Conservation (phyloP, 768 basidiomycete species). For the Multifurca ochricompacta region DNA sequence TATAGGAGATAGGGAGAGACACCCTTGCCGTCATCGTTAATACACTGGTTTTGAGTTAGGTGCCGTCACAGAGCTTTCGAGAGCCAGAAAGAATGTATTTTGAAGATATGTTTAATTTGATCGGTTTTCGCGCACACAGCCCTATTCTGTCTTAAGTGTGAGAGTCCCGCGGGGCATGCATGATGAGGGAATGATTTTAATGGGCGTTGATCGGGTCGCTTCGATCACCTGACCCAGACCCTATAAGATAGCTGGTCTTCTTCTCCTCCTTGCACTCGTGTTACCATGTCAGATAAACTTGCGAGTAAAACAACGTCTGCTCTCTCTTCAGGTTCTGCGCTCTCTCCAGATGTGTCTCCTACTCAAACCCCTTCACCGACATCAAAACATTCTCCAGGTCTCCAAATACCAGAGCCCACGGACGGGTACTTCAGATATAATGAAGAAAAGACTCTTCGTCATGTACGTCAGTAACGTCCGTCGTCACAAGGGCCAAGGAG, state of each 20-base stretch:
- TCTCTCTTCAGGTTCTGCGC: background rate
- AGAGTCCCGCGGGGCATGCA: too few species aligned
- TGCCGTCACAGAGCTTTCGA: too few species aligned
- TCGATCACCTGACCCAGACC: slow-evolving; percentile 4
- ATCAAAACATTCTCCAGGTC: slow-evolving; percentile 22
- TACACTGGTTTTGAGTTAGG: too few species aligned
- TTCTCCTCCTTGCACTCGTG: background rate
- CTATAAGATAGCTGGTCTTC: too few species aligned
- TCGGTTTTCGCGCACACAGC: too few species aligned
- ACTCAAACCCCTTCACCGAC: background rate
- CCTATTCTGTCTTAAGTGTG: too few species aligned
- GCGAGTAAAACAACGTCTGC: background rate
- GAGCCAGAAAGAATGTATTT: too few species aligned
- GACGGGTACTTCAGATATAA: slow-evolving; percentile 76
- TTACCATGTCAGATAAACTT: background rate
- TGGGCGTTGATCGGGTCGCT: background rate
- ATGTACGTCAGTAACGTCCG: slow-evolving; percentile 39
- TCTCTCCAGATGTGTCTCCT: background rate
- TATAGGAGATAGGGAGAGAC: too few species aligned
- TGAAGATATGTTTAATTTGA: too few species aligned
- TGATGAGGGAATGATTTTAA: too few species aligned
- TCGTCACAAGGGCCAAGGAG: background rate
- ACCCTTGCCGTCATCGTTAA: too few species aligned
- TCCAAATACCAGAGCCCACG: slow-evolving; percentile 41
- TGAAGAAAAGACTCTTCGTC: slow-evolving; percentile 69